Percentiles rank a stretch among this genome's conserved stretches.
Conservation (phyloP, 306 rosid genomes). For the Carpinus viminea region DNA sequence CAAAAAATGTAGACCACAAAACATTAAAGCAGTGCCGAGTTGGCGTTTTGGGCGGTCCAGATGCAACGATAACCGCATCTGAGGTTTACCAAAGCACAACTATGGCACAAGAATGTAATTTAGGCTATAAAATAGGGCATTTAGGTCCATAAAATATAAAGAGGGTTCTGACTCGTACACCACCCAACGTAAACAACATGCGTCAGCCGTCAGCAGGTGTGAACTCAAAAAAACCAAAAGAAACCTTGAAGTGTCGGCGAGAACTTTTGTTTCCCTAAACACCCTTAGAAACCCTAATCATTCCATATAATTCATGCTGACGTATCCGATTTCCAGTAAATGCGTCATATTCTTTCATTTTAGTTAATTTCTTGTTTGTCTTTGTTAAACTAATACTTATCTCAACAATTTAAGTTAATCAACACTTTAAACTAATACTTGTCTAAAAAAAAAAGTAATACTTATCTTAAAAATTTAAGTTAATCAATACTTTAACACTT, state of each 20-base stretch:
- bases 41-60: not conserved
- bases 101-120: not conserved
- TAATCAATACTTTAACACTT: no score
- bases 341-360: no score
- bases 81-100: not conserved
- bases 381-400: no score
- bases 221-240: not conserved
- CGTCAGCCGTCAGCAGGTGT: constrained; percentile 8
- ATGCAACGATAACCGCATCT: not conserved
- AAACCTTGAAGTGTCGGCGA: not conserved
- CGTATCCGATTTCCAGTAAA: no score
- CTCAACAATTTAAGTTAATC: no score
- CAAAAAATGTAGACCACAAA: no score
- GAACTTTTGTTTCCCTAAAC: not conserved
- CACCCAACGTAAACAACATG: not conserved
- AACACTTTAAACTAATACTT: no score
- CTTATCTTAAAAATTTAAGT: no score
- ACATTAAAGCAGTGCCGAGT: not conserved
- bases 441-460: no score
- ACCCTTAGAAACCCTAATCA: not conserved
- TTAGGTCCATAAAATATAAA: not conserved
- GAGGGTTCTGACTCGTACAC: not conserved
- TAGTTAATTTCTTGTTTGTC: no score
- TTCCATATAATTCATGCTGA: no score
- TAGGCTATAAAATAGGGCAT: not conserved